Percentiles rank a stretch among this genome's conserved stretches.
These are phyloP conservation scores for Eucalyptus fibrosa DNA, from an alignment of 345 rosid genomes.

Conservation along the genomic window DNA sequence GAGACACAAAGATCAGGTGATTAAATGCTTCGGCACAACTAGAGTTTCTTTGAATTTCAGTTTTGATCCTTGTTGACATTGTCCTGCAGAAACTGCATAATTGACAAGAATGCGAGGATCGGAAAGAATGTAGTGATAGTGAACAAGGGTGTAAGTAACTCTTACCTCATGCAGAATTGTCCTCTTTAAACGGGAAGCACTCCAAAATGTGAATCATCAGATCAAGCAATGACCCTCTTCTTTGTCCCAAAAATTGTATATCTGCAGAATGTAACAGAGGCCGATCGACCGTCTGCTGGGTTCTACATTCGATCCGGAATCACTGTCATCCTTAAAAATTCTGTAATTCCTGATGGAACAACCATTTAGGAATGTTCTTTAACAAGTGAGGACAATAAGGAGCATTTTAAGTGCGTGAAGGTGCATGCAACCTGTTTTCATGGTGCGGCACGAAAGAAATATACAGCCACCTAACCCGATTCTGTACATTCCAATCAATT, in stretches of 20 bases:
- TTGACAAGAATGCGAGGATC: constrained; percentile 71
- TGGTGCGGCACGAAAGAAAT: background rate
- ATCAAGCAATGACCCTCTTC: background rate
- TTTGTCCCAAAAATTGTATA: background rate
- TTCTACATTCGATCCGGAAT: constrained; percentile 83
- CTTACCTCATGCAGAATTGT: background rate
- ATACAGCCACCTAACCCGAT: background rate
- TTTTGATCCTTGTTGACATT: background rate
- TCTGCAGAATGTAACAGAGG: constrained; percentile 64
- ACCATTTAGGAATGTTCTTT: constrained; percentile 17
- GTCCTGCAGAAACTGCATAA: constrained; percentile 62
- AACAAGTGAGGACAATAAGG: background rate
- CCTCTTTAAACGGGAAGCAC: background rate
- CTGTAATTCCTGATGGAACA: constrained; percentile 53
- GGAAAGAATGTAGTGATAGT: constrained; percentile 64
- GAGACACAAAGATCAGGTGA: constrained; percentile 53
- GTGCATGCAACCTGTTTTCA: background rate
- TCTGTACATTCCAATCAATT: background rate
- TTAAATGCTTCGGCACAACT: background rate
- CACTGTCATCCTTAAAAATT: constrained; percentile 49
- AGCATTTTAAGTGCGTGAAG: background rate
- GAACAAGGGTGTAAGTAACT: constrained; percentile 62
- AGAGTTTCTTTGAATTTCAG: background rate
- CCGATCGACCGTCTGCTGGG: constrained; percentile 70
- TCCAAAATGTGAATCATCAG: background rate